Conservation (phyloP, 768 basidiomycete species). For the Pleurotus platypus region DNA sequence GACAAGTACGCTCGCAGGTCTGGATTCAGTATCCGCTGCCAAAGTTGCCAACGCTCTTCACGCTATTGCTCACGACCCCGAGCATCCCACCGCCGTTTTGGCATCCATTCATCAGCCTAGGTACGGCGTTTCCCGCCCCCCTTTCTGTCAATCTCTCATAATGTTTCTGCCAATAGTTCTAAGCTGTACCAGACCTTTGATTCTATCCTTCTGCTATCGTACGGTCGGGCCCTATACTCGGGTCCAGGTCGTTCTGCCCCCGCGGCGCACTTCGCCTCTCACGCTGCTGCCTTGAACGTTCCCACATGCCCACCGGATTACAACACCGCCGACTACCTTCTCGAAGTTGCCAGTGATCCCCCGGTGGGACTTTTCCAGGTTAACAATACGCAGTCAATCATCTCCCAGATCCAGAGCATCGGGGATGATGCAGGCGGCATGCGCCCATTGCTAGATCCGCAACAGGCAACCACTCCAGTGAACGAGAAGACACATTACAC, state of each 20-base stretch:
- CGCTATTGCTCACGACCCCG: conserved; percentile 66
- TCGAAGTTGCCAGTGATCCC: conserved; percentile 80
- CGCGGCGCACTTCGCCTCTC: conserved; percentile 56
- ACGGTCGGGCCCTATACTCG: conserved; percentile 75
- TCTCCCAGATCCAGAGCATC: background rate
- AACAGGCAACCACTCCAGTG: conserved; percentile 11
- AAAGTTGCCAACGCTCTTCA: conserved; percentile 77
- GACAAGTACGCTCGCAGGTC: conserved; percentile 32
- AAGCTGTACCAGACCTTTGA: conserved; percentile 86
- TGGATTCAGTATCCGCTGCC: conserved; percentile 86
- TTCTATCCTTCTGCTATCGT: conserved; percentile 71
- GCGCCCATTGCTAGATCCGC: background rate
- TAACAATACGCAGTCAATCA: background rate
- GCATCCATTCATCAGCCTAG: conserved; percentile 88
- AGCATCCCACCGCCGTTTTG: conserved; percentile 75
- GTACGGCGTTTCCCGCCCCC: conserved; percentile 27
- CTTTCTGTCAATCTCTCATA: background rate
- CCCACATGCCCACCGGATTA: conserved; percentile 69
- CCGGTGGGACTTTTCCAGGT: conserved; percentile 43
- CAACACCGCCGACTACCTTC: conserved; percentile 89
- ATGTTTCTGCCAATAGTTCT: conserved; percentile 40
- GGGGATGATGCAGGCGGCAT: background rate
- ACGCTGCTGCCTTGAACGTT: conserved; percentile 34
- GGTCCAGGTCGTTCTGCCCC: conserved; percentile 75
- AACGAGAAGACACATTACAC: conserved; percentile 8